Evolutionary conservation across 1,139 yeast genomes (phyloP), one percentile per base, ranked within the genome.

Genomic region (Yamadazyma songkhlaensis): DNA sequence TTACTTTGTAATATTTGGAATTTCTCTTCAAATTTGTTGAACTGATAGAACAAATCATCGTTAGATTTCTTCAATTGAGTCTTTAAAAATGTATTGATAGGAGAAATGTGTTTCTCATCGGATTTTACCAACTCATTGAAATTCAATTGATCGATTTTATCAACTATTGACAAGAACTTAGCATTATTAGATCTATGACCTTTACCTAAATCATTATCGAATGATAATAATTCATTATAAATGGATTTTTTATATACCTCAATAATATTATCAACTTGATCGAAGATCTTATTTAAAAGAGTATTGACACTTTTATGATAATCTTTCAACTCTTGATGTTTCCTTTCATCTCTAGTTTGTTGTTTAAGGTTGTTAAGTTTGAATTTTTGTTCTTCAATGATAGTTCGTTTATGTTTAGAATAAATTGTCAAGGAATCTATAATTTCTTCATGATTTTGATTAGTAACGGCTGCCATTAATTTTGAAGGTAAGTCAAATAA

Each of bases 401-500:
- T 43, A 30, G 44, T 46, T 32, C 51, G 38, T 42, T 55, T 57
- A 46, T 62, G 60, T 38, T 46, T 47, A 33, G 71, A 58, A 40
- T 84, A 92, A 31, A 72, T 62, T 37, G 79, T 71, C 56, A 87
- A 88, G 48, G 84, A 88, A 33, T 81, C 75, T 32, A 88, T 67
- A 32, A 92, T 72, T 29, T 77, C 72, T 40, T 83, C 86, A 51
- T 86, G 90, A 49, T 89, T 84, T 40, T 79, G 76, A 21, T 67
- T 67, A 14, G 72, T 63, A 22, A 88, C 67, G 46, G 74, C 72
- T n/a, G 57, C 60, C 27, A 73, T 62, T 40, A 92, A 64, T 9
- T 62, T 65, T 25, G 73, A 74, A 0, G 97, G 96, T 34, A 89
- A 68, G 53, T 87, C 84, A 52, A 92, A 82, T 39, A 88, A 70